phyloP scores from a whole-genome alignment of 805 yeast species.

The Sugiyamaella chiloensis region DNA sequence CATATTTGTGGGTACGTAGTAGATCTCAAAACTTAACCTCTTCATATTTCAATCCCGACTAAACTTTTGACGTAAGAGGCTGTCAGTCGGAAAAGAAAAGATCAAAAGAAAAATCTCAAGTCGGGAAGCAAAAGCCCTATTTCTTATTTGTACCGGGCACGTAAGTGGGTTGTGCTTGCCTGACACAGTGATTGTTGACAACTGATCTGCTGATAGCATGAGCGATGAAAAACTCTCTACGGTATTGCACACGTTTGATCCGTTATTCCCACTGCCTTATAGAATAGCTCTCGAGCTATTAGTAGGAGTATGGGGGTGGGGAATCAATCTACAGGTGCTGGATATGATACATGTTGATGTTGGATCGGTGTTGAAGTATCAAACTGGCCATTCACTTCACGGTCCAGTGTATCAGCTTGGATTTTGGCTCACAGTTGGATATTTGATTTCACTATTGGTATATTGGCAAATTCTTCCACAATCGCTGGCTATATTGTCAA shows the following conservation, averaged over 20 bases:
- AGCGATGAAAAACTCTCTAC: neutral
- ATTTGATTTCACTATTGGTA: slow-evolving; percentile 26
- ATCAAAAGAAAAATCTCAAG: too few relatives aligned
- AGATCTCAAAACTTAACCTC: too few relatives aligned
- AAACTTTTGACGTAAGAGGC: too few relatives aligned
- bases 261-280: slow-evolving; percentile 47
- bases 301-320: slow-evolving; percentile 37
- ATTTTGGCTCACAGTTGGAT: slow-evolving; percentile 29
- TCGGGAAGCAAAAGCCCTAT: too few relatives aligned
- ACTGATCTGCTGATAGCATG: too few relatives aligned
- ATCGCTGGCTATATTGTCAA: neutral
- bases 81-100: too few relatives aligned
- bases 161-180: too few relatives aligned
- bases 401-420: slow-evolving; percentile 39
- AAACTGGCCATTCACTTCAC: slow-evolving; percentile 27
- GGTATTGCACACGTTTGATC: slow-evolving; percentile 29
- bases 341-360: slow-evolving; percentile 27
- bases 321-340: slow-evolving; percentile 28
- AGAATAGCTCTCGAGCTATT: slow-evolving; percentile 29
- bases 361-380: slow-evolving; percentile 25
- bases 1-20: too few relatives aligned
- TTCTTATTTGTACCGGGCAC: too few relatives aligned
- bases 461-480: slow-evolving; percentile 25
- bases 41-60: too few relatives aligned
- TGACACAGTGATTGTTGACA: too few relatives aligned